Conservation (phyloP, 805 yeast genomes). For the Suhomyces faveliae region DNA sequence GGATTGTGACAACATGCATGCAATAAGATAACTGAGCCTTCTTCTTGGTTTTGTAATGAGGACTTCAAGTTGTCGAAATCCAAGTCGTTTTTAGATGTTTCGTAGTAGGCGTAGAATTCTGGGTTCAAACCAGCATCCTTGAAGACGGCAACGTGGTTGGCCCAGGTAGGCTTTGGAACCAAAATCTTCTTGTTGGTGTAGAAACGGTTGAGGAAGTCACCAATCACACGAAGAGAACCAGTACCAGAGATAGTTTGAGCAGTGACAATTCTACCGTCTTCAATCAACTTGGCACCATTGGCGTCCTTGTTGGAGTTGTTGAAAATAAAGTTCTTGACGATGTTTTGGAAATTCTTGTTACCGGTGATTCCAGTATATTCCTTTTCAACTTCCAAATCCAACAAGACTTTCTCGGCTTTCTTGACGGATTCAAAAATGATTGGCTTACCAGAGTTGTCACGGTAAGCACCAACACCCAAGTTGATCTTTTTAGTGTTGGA, state of each 20-base stretch:
- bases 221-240: conserved; percentile 86
- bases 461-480: conserved; percentile 89
- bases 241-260: conserved; percentile 94
- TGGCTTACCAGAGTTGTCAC: conserved; percentile 85
- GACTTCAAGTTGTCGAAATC: conserved; percentile 62
- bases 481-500: conserved; percentile 54
- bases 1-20: conserved; percentile 98
- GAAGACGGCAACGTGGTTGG: conserved; percentile 84
- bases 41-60: conserved; percentile 54
- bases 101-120: conserved; percentile 69
- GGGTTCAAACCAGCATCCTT: conserved; percentile 66
- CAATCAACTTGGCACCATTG: conserved; percentile 53
- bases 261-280: conserved; percentile 67
- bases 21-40: conserved; percentile 65
- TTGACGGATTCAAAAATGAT: conserved; percentile 79
- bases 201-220: conserved; percentile 69
- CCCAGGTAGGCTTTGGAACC: conserved; percentile 92
- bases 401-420: conserved; percentile 57
- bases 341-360: conserved; percentile 58
- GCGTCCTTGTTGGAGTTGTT: conserved; percentile 54
- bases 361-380: conserved; percentile 90
- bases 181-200: conserved; percentile 55
- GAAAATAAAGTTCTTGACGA: conserved; percentile 71
- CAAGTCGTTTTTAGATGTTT: conserved; percentile 56
- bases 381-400: conserved; percentile 57